Conservation (phyloP, 2,329 filamentous ascomycete genomes). For the Hypocrella siamensis region DNA sequence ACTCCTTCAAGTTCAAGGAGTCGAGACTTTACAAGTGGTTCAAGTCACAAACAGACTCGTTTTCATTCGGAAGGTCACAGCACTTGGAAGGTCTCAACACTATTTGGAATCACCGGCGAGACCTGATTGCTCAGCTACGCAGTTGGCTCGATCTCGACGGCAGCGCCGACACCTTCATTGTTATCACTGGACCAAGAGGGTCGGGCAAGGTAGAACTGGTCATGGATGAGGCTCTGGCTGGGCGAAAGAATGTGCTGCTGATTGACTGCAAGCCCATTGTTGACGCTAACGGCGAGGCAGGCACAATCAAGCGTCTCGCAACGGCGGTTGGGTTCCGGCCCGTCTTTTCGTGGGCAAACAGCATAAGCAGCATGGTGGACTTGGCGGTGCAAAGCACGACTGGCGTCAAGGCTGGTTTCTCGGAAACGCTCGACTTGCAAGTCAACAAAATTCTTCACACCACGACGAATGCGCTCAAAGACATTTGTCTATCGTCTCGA, state of each 20-base stretch:
- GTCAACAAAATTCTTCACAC: conserved; percentile 81
- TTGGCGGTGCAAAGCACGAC: conserved; percentile 87
- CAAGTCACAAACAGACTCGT: conserved; percentile 42
- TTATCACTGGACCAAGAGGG: conserved; percentile 81
- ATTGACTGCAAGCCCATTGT: conserved; percentile 90
- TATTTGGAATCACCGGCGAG: conserved; percentile 76
- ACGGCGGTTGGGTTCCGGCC: conserved; percentile 77
- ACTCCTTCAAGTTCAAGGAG: conserved; percentile 57
- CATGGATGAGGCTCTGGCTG: conserved; percentile 65
- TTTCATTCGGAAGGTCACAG: conserved; percentile 44
- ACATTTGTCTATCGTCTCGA: conserved; percentile 55
- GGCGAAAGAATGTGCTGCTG: conserved; percentile 61
- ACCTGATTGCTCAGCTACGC: conserved; percentile 66
- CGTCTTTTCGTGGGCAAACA: conserved; percentile 94
- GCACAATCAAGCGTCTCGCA: conserved; percentile 71
- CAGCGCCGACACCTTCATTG: conserved; percentile 79
- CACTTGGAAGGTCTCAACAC: conserved; percentile 59
- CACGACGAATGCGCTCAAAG: conserved; percentile 61
- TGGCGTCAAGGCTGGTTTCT: conserved; percentile 87
- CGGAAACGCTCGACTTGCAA: conserved; percentile 80
- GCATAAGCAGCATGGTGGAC: conserved; percentile 79
- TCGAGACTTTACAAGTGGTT: conserved; percentile 69
- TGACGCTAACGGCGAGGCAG: conserved; percentile 75
- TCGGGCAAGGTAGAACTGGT: conserved; percentile 85
- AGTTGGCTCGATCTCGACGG: conserved; percentile 78